Conservation (phyloP, 129 eudicot species). For the Arctium minus region DNA sequence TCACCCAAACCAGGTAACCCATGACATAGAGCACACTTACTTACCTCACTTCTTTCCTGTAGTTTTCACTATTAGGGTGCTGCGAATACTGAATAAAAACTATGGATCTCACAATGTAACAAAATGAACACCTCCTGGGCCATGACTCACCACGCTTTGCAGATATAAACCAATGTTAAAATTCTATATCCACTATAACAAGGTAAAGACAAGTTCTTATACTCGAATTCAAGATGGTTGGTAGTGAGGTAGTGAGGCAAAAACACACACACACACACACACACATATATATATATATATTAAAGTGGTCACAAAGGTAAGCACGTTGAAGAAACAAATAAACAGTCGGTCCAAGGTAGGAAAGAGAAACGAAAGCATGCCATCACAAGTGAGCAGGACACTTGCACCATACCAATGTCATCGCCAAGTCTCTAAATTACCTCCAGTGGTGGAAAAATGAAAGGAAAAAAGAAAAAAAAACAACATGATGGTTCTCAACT, state of each 20-base stretch:
- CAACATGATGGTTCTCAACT: background rate
- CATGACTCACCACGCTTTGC: too few relatives aligned
- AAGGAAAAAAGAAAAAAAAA: background rate
- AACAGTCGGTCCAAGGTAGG: too few relatives aligned
- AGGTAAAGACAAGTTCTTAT: background rate
- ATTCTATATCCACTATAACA: background rate
- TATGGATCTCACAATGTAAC: background rate
- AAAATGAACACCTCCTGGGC: background rate
- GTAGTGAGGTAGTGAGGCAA: background rate
- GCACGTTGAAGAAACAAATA: too few relatives aligned
- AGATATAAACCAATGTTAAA: background rate
- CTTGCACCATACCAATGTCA: background rate
- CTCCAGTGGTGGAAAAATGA: background rate
- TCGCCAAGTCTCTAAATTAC: background rate
- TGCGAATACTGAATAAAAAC: background rate
- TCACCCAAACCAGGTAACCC: background rate
- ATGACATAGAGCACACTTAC: background rate
- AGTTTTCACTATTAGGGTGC: background rate
- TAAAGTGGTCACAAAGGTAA: too few relatives aligned
- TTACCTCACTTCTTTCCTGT: background rate
- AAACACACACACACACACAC: too few relatives aligned
- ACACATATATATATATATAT: too few relatives aligned
- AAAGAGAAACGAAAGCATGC: too few relatives aligned
- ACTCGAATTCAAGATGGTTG: background rate
- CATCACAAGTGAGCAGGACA: too few relatives aligned